Base-by-base conservation (phyloP, 2,329 filamentous ascomycete species). In the Lasiodiplodia sp. region DNA sequence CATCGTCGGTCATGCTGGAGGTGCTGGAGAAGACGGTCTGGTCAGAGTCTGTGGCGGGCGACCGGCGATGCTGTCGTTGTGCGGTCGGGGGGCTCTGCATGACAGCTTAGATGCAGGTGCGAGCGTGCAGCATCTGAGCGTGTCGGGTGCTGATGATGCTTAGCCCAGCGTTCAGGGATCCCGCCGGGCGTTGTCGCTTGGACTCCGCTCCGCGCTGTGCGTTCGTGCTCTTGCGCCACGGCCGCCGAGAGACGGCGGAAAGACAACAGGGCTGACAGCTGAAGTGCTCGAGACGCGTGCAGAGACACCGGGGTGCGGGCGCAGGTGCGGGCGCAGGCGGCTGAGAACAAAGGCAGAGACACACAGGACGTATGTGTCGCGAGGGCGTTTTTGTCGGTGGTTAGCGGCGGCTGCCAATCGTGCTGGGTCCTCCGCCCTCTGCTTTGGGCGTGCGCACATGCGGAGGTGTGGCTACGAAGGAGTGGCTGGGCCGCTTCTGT, bases 1-100 rank as follows among this genome's bases (percentile, higher is more conserved):
- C 82, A 73, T 84, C 81, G 44, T 78, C 78, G 68, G 89, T 91
- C 75, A 88, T 89, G 72, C 70, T 75, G 44, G 72, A 73, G 69
- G 75, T 74, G 71, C 76, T 76, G 53, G 78, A 78, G 62, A 76
- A 73, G 40, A 71, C 68, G 31, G 71, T 70, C 56, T 63, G 67
- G 47, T 73, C 71, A 12, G 72, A 72, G 67, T 73, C 72, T 69
- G 70, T 71, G 49, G 72, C 70, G 25, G 71, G 68, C 51, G 69
- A 66, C 23, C 67, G 56, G 65, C 69, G 68, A 68, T 60, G 58
- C 21, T 56, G 62, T 44, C 69, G 67, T 57, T 63, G 64, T 49
- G 69, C 70, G 60, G 71, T 66, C 69, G 70, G 71, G 40, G 69
- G 62, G 55, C 66, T 69, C 55, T 71, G 69, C 68, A 64, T 68